phyloP scores from a whole-genome alignment of 805 yeast genomes.

The Komagataella pseudopastoris region DNA sequence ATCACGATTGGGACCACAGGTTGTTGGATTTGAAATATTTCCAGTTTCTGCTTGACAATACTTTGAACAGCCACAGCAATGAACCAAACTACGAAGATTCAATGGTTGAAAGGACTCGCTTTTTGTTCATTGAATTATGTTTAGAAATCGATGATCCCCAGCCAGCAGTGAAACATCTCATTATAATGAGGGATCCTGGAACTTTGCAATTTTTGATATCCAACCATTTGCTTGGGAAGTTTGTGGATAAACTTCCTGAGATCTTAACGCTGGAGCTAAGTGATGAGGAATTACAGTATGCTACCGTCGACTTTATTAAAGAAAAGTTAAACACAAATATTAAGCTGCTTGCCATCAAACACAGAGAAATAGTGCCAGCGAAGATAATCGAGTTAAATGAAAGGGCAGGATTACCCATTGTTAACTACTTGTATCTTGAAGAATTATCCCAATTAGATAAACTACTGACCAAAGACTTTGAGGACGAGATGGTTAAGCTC shows the following conservation, averaged over 20 bases:
- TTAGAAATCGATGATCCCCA: conserved; percentile 42
- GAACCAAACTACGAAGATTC: conserved; percentile 6
- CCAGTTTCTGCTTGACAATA: conserved; percentile 19
- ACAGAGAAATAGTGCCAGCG: conserved; percentile 41
- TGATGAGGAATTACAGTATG: conserved; percentile 20
- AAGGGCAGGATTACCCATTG: conserved; percentile 24
- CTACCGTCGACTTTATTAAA: conserved; percentile 27
- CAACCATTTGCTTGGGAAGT: conserved; percentile 47
- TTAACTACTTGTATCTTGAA: conserved; percentile 56
- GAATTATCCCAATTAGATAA: conserved; percentile 44
- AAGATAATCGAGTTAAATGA: conserved; percentile 34
- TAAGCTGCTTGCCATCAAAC: conserved; percentile 42
- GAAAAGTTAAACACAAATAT: conserved; percentile 29
- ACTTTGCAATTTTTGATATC: conserved; percentile 45
- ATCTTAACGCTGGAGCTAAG: conserved; percentile 31
- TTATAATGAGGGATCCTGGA: conserved; percentile 37
- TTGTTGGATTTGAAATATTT: conserved; percentile 27
- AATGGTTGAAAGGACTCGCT: conserved; percentile 18
- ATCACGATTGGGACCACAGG: conserved; percentile 36
- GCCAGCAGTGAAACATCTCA: conserved; percentile 52
- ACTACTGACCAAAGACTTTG: conserved; percentile 38
- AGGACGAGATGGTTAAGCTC: conserved; percentile 52
- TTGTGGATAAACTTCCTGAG: conserved; percentile 33
- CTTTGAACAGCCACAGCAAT: conserved; percentile 25
- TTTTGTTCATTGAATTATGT: conserved; percentile 37